Conservation (phyloP, 2,329 filamentous ascomycete genomes). For the Rhynchosporium secalis region DNA sequence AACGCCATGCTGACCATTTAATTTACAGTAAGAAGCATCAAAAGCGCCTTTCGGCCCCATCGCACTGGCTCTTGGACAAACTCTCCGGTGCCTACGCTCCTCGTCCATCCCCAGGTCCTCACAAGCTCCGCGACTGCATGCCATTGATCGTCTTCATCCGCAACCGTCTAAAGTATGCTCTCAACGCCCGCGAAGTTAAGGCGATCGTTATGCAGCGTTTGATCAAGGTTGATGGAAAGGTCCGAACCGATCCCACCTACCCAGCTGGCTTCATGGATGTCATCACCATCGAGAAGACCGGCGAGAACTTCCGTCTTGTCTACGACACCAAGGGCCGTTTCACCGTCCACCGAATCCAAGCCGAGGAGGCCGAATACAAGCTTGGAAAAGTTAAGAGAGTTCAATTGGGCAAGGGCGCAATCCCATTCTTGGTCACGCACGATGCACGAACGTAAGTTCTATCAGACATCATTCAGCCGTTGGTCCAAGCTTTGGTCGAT, state of each 20-base stretch:
- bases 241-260: constrained; percentile 98
- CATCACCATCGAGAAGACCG: constrained; percentile 98
- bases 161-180: constrained; percentile 96
- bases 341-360: constrained; percentile 99
- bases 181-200: constrained; percentile 97
- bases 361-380: constrained; percentile 99
- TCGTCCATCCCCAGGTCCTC: constrained; percentile 78
- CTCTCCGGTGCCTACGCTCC: constrained; percentile 86
- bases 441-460: constrained; percentile 99
- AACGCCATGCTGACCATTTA: constrained; percentile 23
- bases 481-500: constrained; percentile 97
- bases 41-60: constrained; percentile 98
- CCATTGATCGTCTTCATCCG: constrained; percentile 98
- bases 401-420: constrained; percentile 97
- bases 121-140: constrained; percentile 99
- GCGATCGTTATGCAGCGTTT: constrained; percentile 99
- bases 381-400: constrained; percentile 99
- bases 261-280: constrained; percentile 99
- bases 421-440: constrained; percentile 99
- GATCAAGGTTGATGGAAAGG: constrained; percentile 99
- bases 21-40: constrained; percentile 90
- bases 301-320: constrained; percentile 99
- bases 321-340: constrained; percentile 99
- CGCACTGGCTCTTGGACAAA: constrained; percentile 99
- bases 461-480: constrained; percentile 99